Conservation (phyloP, 495 filamentous ascomycete genomes). For the Hyaloscypha bicolor region DNA sequence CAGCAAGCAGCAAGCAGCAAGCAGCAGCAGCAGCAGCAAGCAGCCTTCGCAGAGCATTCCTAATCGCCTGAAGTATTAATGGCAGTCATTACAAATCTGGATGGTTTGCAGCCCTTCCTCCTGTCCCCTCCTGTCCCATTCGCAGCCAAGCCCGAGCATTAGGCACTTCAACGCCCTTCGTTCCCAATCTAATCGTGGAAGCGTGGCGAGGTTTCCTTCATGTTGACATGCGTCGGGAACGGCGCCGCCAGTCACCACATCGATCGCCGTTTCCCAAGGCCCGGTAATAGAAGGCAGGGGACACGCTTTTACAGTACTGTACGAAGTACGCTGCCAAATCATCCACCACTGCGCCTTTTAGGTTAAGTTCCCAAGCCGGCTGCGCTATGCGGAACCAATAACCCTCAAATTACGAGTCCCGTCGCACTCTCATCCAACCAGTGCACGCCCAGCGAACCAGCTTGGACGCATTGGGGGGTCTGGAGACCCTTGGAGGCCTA, state of each 20-base stretch:
- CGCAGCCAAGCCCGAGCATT: not conserved
- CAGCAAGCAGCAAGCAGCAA: no score
- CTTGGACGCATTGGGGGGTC: not conserved
- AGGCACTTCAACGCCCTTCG: not conserved
- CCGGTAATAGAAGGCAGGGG: conserved; percentile 4
- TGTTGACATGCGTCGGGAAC: conserved; percentile 2
- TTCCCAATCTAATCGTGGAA: not conserved
- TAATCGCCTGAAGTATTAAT: no score
- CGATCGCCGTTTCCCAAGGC: conserved; percentile 3
- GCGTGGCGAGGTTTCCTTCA: conserved; percentile 1
- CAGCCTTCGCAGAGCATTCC: no score
- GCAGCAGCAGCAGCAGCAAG: no score
- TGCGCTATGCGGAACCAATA: not conserved
- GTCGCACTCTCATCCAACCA: not conserved
- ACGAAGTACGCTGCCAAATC: not conserved
- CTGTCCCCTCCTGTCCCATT: not conserved
- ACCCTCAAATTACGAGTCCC: not conserved
- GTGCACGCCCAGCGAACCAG: not conserved
- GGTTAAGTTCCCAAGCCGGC: not conserved
- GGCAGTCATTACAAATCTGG: no score
- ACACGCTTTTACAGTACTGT: not conserved
- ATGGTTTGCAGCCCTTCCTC: not conserved
- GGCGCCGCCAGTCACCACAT: conserved; percentile 8
- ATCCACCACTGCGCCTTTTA: not conserved
- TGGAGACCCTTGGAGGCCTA: not conserved